phyloP scores from a whole-genome alignment of 129 eudicot species.

The Escallonia rubra region DNA sequence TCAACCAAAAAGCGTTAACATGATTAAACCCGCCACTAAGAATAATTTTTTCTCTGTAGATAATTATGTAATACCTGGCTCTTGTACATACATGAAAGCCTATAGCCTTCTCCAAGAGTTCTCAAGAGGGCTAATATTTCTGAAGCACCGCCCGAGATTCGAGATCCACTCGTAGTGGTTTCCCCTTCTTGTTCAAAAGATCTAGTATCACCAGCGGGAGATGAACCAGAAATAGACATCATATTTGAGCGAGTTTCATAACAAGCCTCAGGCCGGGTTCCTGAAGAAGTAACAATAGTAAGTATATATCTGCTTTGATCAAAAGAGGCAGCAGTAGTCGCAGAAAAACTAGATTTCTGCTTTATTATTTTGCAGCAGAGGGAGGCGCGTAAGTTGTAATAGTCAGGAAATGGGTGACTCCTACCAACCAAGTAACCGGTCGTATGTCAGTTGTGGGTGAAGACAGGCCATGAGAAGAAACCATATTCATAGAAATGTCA shows the following conservation, averaged over 20 bases:
- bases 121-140: slow-evolving; percentile 65
- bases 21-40: background rate
- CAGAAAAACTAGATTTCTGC: no score
- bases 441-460: no score
- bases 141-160: slow-evolving; percentile 52
- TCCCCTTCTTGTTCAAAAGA: slow-evolving; percentile 57
- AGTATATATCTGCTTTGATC: background rate
- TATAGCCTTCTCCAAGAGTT: slow-evolving; percentile 83
- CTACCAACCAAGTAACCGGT: no score
- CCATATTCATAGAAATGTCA: no score
- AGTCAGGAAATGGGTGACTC: no score
- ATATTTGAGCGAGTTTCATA: slow-evolving; percentile 59
- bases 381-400: no score
- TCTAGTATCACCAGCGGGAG: slow-evolving; percentile 57
- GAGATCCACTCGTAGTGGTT: slow-evolving; percentile 35
- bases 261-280: slow-evolving; percentile 44
- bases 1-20: slow-evolving; percentile 14
- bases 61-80: slow-evolving; percentile 69
- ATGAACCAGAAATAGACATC: slow-evolving; percentile 39
- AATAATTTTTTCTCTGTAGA: background rate
- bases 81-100: slow-evolving; percentile 72
- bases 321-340: background rate
- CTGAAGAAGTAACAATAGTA: slow-evolving; percentile 21
- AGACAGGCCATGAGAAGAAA: no score
- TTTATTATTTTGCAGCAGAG: no score